phyloP scores from a whole-genome alignment of 73 alveolate genomes.

The Paramecium tetraurelia region DNA sequence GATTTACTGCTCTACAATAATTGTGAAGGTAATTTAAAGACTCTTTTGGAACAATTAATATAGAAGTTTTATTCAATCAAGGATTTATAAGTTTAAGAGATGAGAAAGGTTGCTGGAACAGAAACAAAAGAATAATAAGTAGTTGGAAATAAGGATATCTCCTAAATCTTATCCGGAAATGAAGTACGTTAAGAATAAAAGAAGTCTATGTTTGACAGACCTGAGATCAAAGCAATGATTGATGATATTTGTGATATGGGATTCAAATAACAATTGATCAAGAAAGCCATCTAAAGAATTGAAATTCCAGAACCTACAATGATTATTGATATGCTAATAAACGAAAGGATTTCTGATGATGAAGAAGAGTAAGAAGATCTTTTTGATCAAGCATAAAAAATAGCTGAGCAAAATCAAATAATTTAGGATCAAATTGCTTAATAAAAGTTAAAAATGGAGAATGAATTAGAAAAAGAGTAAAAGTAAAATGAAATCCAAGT shows the following conservation, averaged over 20 bases:
- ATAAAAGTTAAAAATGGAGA: neutral
- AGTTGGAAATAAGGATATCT: neutral
- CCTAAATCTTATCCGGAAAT: neutral
- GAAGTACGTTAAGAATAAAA: neutral
- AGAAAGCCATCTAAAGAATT: neutral
- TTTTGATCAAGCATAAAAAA: neutral
- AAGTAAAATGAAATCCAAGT: neutral
- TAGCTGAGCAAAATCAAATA: neutral
- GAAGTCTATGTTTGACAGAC: neutral
- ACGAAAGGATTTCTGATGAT: constrained; percentile 32
- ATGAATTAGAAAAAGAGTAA: neutral
- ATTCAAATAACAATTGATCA: neutral
- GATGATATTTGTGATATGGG: neutral
- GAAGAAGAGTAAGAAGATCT: constrained; percentile 31
- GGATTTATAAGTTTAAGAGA: neutral
- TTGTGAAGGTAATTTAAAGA: neutral
- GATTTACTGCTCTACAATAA: neutral
- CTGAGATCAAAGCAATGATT: neutral
- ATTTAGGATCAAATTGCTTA: neutral
- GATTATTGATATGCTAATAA: constrained; percentile 23
- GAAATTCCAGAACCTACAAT: constrained; percentile 40
- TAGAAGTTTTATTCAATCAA: neutral
- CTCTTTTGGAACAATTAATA: neutral
- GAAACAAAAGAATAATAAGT: neutral
- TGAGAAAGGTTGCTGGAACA: neutral